Evolutionary conservation across 345 rosid species (phyloP), one percentile per base, ranked within the genome.

Genomic region (Eucalyptus regnans): DNA sequence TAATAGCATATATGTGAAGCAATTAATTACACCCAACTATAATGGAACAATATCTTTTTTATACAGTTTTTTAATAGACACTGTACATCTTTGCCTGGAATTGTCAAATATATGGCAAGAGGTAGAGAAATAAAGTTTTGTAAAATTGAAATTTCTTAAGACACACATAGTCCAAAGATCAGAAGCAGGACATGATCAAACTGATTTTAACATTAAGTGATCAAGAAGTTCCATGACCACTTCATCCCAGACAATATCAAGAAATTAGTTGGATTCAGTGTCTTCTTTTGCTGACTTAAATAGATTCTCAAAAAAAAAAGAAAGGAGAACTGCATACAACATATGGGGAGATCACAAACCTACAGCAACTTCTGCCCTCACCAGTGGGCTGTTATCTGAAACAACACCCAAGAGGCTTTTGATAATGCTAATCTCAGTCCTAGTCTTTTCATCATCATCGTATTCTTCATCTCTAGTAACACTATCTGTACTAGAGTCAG

Each of bases 361-460:
- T 92, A 96, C 98, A 93, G 99, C 98, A 91, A 96, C 99, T 94
- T 98, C 99, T 48, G 98, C 97, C 92, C 99, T 95, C 90, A 98
- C 99, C 90, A 98, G 94, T 88, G 99, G 99, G 90, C 99, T 98
- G 50, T 98, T 97, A 95, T 98, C 99, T 56, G 98, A 94, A 91
- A 94, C 99, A 92, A 94, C 93, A 87, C 91, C 94, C 92, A 97
- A 90, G 87, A 97, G 94, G 91, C 95, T 97, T 94, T 89, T 95
- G 90, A 98, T 87, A 90, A 98, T 96, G 93, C 92, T 92, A 89
- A 91, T 95, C 92, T 97, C 99, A 89, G 96, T 94, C 92, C 94
- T 96, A 95, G 91, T 92, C 93, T 97, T 98, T 94, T 96, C 99
- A 92, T 96, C 99, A 93, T 96, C 99, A 93, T 98, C 99, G 90